Evolutionary conservation across 106 monocot genomes (phyloP), one percentile per base, ranked within the genome.

Genomic region (Dendrobium nobile): DNA sequence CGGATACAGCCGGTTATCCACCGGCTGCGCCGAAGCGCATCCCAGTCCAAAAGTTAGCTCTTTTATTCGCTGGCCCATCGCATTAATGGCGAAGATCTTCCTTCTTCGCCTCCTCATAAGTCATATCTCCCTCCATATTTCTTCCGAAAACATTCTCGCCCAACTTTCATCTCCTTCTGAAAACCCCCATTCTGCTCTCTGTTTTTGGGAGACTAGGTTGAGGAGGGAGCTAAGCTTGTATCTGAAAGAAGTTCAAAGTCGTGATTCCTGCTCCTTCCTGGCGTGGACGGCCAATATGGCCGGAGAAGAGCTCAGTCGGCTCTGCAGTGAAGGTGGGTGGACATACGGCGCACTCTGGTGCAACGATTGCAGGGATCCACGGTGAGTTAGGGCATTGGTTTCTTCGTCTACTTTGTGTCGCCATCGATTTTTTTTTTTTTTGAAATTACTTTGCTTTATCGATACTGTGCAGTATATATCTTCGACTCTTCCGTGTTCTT

Each of bases 1-100:
- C 42, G 75, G 75, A n/a, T 75, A 75, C 40, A 75, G 19, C 75
- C 75, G 75, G 75, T 75, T 10, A n/a, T 7, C 75, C 31, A 70
- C 70, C 70, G 70, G 70, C 27, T 20, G 27, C 70, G 31, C 70
- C 15, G 13, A 13, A 13, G 51, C 51, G 17, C 19, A n/a, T n/a
- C 20, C 3, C 75, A 20, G 31, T 15, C 44, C 31, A 75, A n/a
- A n/a, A 15, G 0, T 13, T 9, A 51, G 13, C 51, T 43, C 44
- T 19, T 44, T 19, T 40, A 28, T 45, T 75, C 75, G 20, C 45
- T 2, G 16, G 19, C 22, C 22, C 42, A 1, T 4, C 27, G 17
- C 26, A 73, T 73, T 41, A 18, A 64, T 64, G 64, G 6, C 64
- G 64, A 64, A 64, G 64, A 37, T 37, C 37, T 37, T 37, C 37